Percentiles rank a stretch among this genome's conserved stretches.
Conservation (phyloP, 768 basidiomycete species). For the Rhizopogon sp. region DNA sequence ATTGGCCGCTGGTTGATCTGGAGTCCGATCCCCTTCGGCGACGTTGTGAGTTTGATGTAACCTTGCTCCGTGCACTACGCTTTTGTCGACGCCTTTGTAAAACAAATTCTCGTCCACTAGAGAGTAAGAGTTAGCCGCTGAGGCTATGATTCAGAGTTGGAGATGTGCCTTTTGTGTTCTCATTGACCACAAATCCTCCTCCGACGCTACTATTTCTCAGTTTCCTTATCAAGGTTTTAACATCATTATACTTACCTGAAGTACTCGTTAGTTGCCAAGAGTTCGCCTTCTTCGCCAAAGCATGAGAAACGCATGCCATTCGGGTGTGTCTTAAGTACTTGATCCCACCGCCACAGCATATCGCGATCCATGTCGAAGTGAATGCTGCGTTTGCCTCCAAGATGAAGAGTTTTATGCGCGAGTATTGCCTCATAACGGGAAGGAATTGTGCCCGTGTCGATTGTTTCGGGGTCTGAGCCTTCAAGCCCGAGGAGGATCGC, state of each 20-base stretch:
- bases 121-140: neutral
- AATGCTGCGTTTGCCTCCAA: constrained; percentile 74
- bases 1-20: constrained; percentile 7
- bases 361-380: constrained; percentile 85
- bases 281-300: constrained; percentile 74
- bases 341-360: constrained; percentile 90
- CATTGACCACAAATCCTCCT: constrained; percentile 93
- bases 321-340: constrained; percentile 83
- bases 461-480: constrained; percentile 90
- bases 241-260: constrained; percentile 46
- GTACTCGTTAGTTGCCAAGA: constrained; percentile 93
- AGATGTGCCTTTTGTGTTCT: constrained; percentile 75
- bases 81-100: constrained; percentile 88
- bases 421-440: constrained; percentile 70
- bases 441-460: constrained; percentile 81
- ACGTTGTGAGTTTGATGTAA: constrained; percentile 58
- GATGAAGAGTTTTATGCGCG: constrained; percentile 55
- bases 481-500: constrained; percentile 81
- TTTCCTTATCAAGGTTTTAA: neutral
- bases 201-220: constrained; percentile 52
- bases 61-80: constrained; percentile 72
- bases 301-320: constrained; percentile 93
- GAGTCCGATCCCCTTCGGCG: constrained; percentile 18
- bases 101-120: constrained; percentile 90
- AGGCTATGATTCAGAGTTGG: neutral